Evolutionary conservation across 2,329 filamentous ascomycete species (phyloP), one percentile per base, ranked within the genome.

Genomic region (Metarhizium humberi): DNA sequence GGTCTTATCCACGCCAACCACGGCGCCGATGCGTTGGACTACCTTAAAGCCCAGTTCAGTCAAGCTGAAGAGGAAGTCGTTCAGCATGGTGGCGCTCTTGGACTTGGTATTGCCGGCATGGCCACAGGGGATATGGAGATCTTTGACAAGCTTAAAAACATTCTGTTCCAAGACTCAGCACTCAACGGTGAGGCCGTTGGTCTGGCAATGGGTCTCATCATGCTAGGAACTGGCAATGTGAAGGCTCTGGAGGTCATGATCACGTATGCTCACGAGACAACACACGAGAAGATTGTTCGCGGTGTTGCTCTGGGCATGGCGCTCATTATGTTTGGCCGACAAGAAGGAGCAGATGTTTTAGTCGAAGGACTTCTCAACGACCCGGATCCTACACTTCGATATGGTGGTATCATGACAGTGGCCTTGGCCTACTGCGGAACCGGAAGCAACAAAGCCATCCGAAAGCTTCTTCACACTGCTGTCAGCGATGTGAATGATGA

Each of bases 401-500:
- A 99, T 63, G 94, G 94, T 69, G 94, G 94, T 76, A 96, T 99
- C 71, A 90, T 99, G 84, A 96, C 94, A n/a, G 90, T 99, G 56
- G 94, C 94, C 52, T 79, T 99, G 68, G 94, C 94, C 18, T 99
- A 99, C 75, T 96, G 92, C 68, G 94, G 94, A 56, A 96, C 90
- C 45, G 90, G 92, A 61, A 96, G 92, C 81, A 99, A 99, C 79
- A 97, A 97, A 78, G 94, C 95, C 29, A 94, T 99, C 52, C 87
- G 95, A 54, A 95, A 94, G 73, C 80, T 99, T 34, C 84, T 99
- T 11, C 94, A 99, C 69, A 89, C 94, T 58, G 94, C 94, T 55
- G 95, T 99, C 60, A 97, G 92, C 70, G 94, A 99, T 73, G 94
- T 97, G 60, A 97, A 92, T 66, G 94, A 99, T 64, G 94, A 99